Base-by-base conservation (phyloP, 495 filamentous ascomycete genomes). In the Elasticomyces elasticus region DNA sequence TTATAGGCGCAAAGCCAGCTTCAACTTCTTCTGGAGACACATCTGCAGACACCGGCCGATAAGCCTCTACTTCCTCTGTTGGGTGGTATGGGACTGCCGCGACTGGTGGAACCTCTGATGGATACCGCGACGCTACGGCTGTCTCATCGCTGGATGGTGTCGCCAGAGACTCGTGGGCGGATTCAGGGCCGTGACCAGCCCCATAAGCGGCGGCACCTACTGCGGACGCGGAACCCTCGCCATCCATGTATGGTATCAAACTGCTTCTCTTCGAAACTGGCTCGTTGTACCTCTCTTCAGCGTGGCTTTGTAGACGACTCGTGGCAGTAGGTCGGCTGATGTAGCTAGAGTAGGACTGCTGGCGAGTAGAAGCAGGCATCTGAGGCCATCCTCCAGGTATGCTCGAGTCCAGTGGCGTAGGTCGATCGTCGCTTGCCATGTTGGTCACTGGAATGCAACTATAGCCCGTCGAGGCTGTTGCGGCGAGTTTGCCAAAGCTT, bases 321-420 rank as follows among this genome's bases (percentile, higher is more conserved):
- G 5, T 7, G 2, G 40, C 40, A 9, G 35, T n/a, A 15, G 37
- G 37, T 23, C 35, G 22, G 17, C 35, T 33, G 22, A 43, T 23
- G 40, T 41, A 43, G 37, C 50, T 53, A 9, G 50, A 52, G 12
- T 52, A 37, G n/a, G 49, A 52, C 10, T 52, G 31, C 24, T 53
- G 50, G 31, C 47, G 47, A 4, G 17, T 19, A 11, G 22, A 13
- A 2, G 28, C 20, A 24, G 37, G 37, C 9, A 40, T 43, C 7
- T n/a, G 19, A 6, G 50, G 50, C 50, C 50, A 53, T 9, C 50
- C 50, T 43, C 50, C 50, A 44, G 50, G 50, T n/a, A 53, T 33
- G 4, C 45, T 25, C 24, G 37, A 24, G 22, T 53, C 50, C 17
- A 44, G 26, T 2, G 50, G 50, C 40, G 50, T 53, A 23, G 50